Percentiles rank a stretch among this genome's conserved stretches.
These are phyloP conservation scores for Danielia oregonensis DNA, from an alignment of 805 yeast genomes.

Conservation along the genomic window DNA sequence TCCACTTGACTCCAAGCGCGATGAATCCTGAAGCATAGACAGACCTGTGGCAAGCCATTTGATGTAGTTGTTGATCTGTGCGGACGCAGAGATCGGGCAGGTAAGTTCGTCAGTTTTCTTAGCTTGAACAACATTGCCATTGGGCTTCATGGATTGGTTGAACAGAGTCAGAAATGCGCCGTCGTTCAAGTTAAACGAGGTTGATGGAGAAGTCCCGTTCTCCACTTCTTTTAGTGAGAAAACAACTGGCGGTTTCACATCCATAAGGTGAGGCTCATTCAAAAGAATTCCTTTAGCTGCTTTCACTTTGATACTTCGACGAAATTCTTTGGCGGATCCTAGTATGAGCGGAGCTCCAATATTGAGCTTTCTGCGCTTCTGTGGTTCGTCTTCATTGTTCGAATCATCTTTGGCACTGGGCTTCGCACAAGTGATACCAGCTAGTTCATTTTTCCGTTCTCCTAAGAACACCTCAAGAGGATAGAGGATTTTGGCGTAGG, in stretches of 20 bases:
- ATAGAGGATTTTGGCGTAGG: constrained; percentile 45
- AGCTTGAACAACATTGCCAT: not conserved
- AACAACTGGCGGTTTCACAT: constrained; percentile 26
- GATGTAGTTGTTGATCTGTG: constrained; percentile 14
- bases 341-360: constrained; percentile 34
- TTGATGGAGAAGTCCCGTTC: constrained; percentile 6
- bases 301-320: constrained; percentile 44
- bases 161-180: constrained; percentile 1
- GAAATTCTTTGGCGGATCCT: constrained; percentile 43
- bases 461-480: constrained; percentile 27
- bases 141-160: not conserved
- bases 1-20: constrained; percentile 11
- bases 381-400: not conserved
- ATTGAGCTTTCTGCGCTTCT: constrained; percentile 9
- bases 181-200: constrained; percentile 11
- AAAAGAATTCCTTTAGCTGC: constrained; percentile 50
- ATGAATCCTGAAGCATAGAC: constrained; percentile 14
- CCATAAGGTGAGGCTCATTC: constrained; percentile 46
- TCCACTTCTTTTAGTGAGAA: constrained; percentile 5
- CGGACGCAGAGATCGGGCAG: constrained; percentile 10
- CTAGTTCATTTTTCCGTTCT: not conserved
- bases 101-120: constrained; percentile 2
- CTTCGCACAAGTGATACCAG: not conserved
- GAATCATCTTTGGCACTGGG: not conserved
- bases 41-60: constrained; percentile 14